Evolutionary conservation across 306 rosid species (phyloP), one percentile per base, ranked within the genome.

Genomic region (Cucumis sativus): DNA sequence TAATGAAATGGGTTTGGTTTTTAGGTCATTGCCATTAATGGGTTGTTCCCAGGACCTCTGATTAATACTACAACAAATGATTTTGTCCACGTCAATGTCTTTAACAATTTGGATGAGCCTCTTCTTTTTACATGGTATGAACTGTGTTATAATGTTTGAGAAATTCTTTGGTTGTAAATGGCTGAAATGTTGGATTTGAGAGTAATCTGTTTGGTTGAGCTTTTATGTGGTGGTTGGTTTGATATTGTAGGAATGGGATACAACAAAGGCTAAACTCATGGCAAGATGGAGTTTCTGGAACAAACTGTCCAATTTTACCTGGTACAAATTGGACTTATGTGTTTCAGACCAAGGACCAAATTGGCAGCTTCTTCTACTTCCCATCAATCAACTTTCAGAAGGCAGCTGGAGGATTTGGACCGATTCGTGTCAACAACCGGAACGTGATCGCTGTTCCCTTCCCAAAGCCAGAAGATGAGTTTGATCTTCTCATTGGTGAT

Each of bases 201-300:
- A 17, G 33, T 40, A 40, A 20, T 20, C 9, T 37, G 61, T 20
- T 30, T 52, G 15, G 5, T 37, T 41, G 49, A 43, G 33, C 12
- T 35, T 66, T 60, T 33, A 33, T 33, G 37, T 33, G 37, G 37
- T 0, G 37, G 4, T 33, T 33, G 37, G 37, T 33, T 33, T 33
- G 37, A 7, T 16, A 75, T 16, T 76, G 77, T 77, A 95, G 97
- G 97, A 91, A 95, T 89, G 97, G 97, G 15, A 92, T 95, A 68
- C 88, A 92, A 6, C 97, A 95, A 83, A 88, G 93, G 86, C 82
- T 86, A 61, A 83, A 92, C 82, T 92, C 98, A 79, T 92, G 97
- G 99, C 91, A 95, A 88, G 97, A 95, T 87, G 97, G 99, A 51
- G 97, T 95, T 28, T 89, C 97, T 0, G 97, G 98, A 43, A 91